Evolutionary conservation across 805 yeast species (phyloP).

Genomic region (Ogataea trehaloabstinens): DNA sequence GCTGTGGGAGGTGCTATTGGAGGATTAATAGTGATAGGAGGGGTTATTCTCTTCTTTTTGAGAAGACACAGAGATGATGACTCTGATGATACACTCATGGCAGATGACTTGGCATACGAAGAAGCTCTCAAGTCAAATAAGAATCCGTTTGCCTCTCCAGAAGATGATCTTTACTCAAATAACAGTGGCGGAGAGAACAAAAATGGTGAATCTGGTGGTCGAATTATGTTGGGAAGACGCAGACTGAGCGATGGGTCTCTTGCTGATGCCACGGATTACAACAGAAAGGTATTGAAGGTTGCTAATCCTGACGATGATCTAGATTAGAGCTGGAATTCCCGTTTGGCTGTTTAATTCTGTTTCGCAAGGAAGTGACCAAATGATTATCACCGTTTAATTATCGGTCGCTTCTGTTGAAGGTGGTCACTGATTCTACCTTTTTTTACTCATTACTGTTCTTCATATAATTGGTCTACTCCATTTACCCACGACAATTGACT

Average conservation of each 20-base stretch:
- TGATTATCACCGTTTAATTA: background rate
- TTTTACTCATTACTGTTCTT: too few species aligned
- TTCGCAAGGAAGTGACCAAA: too few species aligned
- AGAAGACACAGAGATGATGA: constrained; percentile 33
- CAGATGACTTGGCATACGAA: constrained; percentile 56
- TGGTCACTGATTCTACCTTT: too few species aligned
- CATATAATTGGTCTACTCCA: too few species aligned
- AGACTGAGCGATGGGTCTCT: constrained; percentile 82
- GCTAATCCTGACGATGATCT: constrained; percentile 77
- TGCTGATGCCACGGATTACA: constrained; percentile 81
- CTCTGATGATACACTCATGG: constrained; percentile 38
- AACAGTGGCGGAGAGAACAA: constrained; percentile 17
- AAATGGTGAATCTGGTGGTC: constrained; percentile 18
- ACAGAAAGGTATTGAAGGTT: constrained; percentile 77
- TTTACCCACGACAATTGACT: too few species aligned
- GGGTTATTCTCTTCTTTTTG: constrained; percentile 32
- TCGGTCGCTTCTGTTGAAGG: background rate
- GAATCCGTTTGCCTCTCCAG: constrained; percentile 64
- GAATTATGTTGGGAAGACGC: constrained; percentile 80
- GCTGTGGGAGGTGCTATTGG: constrained; percentile 36
- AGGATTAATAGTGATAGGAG: constrained; percentile 24
- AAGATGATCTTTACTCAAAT: constrained; percentile 35
- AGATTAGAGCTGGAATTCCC: constrained; percentile 6
- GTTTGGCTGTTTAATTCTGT: background rate
- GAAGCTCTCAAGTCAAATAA: constrained; percentile 53